Conservation (phyloP, 1,139 yeast genomes). For the Diutina scorzettiae region DNA sequence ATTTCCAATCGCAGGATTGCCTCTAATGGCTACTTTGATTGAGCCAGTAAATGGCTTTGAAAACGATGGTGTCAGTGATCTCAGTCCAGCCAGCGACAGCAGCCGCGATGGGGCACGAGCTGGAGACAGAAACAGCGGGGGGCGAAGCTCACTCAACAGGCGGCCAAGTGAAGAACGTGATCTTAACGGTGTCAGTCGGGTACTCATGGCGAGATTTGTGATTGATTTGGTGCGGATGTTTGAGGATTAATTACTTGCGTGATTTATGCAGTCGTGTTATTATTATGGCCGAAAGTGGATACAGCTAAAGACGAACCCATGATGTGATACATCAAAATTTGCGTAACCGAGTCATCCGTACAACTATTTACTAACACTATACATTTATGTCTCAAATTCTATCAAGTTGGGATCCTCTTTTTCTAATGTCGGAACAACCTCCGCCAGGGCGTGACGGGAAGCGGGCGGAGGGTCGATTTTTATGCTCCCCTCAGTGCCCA, state of each 20-base stretch:
- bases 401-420: constrained; percentile 11
- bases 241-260: no score
- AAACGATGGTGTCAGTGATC: neutral
- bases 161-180: neutral
- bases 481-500: constrained; percentile 32
- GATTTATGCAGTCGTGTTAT: no score
- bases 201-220: no score
- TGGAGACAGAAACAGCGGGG: neutral
- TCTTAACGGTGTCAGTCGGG: neutral
- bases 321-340: no score
- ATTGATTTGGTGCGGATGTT: no score
- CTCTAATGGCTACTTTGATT: constrained; percentile 1
- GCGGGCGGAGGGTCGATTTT: neutral
- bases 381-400: constrained; percentile 13
- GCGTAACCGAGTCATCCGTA: no score
- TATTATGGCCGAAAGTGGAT: no score
- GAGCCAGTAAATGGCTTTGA: neutral
- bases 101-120: neutral
- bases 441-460: neutral
- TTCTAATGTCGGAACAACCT: neutral
- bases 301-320: no score
- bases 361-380: no score
- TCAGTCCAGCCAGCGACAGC: neutral
- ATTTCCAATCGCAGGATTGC: neutral
- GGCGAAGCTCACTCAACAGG: neutral